These are phyloP conservation scores for Penicillium cosmopolitanum DNA, from an alignment of 495 filamentous ascomycete species.

Conservation along the genomic window DNA sequence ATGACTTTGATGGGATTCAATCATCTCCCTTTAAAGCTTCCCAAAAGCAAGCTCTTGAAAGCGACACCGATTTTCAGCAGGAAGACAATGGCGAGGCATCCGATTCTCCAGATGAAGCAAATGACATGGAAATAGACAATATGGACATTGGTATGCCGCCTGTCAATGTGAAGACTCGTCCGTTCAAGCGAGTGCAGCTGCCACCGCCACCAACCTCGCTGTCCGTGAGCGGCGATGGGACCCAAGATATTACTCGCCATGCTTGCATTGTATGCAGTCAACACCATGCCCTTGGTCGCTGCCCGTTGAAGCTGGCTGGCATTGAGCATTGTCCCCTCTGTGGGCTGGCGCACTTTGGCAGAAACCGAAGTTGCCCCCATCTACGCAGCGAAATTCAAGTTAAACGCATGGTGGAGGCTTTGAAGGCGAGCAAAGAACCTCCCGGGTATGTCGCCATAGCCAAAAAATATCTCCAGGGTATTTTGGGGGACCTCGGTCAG, in stretches of 20 bases:
- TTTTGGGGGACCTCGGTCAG: constrained; percentile 55
- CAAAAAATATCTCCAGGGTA: constrained; percentile 57
- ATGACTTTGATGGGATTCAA: constrained; percentile 16
- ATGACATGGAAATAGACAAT: constrained; percentile 14
- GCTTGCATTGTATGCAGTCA: constrained; percentile 59
- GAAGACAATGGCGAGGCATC: constrained; percentile 26
- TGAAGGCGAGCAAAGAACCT: constrained; percentile 61
- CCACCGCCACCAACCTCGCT: constrained; percentile 10
- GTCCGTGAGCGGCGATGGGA: constrained; percentile 50
- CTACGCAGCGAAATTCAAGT: constrained; percentile 61
- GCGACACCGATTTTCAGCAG: constrained; percentile 40
- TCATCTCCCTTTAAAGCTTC: constrained; percentile 31
- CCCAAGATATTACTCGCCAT: constrained; percentile 19
- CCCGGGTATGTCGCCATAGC: constrained; percentile 54
- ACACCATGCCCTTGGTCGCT: constrained; percentile 58
- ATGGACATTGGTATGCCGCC: constrained; percentile 1
- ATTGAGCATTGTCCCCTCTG: constrained; percentile 68
- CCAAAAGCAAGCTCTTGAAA: constrained; percentile 21
- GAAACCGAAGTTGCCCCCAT: constrained; percentile 60
- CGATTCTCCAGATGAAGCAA: constrained; percentile 30
- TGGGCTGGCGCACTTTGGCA: constrained; percentile 66
- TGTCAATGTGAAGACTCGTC: constrained; percentile 16
- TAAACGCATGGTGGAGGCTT: constrained; percentile 58
- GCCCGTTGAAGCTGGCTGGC: constrained; percentile 63
- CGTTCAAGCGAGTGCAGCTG: constrained; percentile 45